Evolutionary conservation across 345 rosid species (phyloP), one percentile per base, ranked within the genome.

Genomic region (Gossypium stocksii): DNA sequence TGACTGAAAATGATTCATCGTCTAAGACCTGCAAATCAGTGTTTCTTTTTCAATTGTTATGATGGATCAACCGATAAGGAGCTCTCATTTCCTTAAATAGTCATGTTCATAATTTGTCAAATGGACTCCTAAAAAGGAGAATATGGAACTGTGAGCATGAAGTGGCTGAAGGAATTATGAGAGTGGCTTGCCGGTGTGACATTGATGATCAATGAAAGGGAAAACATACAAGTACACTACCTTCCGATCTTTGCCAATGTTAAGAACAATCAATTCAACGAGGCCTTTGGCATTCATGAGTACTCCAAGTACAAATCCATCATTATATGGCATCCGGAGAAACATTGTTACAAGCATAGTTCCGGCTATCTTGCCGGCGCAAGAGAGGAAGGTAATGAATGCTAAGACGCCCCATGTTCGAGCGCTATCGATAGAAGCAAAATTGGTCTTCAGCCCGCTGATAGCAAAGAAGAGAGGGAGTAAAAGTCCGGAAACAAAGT

Each of bases 261-360:
- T 95, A 51, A 95, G 96, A 20, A 95, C 87, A 54, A 95, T 91
- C 93, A 95, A 85, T 78, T 93, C 98, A n/a, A 91, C 78, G 17
- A 95, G 92, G 66, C 99, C 99, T 83, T 95, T 95, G 3, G 98
- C 87, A 87, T 95, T 95, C 87, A 93, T 85, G 61, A 93, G 93
- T 48, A 95, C 66, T 5, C 99, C 99, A 49, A 95, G 94, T 75
- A 92, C 81, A 69, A 89, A 43, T 29, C 97, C 99, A 85, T 95
- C 99, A 11, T 82, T 92, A 44, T 85, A 3, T 2, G 97, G 86
- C 96, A 95, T 89, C 29, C 87, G 82, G 77, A 90, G 88, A 57
- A 90, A 79, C 23, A 71, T 10, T 1, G 98, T 61, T 3, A 85
- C 87, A 3, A 85, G 3, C n/a, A 88, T 76, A 1, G 98, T 95